Percentiles rank a stretch among this genome's conserved stretches.
phyloP scores from a whole-genome alignment of 1,284 basidiomycete genomes.

The Pseudomicrostroma phylloplanum region DNA sequence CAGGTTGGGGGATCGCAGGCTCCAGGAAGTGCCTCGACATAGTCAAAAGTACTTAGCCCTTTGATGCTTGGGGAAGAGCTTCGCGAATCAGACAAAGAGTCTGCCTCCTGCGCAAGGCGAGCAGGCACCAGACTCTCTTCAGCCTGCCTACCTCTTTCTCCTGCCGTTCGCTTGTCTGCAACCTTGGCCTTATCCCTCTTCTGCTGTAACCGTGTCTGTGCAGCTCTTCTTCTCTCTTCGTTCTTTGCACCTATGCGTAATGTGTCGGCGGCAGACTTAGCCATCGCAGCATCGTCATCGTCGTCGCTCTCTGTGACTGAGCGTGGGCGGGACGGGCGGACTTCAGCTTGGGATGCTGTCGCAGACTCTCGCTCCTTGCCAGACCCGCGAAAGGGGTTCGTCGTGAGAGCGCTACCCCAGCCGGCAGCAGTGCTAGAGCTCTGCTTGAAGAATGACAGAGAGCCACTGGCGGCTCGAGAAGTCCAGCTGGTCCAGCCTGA shows the following conservation, averaged over 20 bases:
- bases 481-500: not conserved
- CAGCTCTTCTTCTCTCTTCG: not conserved
- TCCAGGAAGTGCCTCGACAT: not conserved
- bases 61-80: constrained; percentile 26
- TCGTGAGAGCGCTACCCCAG: not conserved
- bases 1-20: not conserved
- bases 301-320: not conserved
- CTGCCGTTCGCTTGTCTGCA: not conserved
- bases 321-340: not conserved
- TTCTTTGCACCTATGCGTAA: constrained; percentile 2
- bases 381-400: not conserved
- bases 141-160: not conserved
- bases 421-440: not conserved
- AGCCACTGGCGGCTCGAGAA: not conserved
- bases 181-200: constrained; percentile 1
- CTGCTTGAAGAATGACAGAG: constrained; percentile 1
- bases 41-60: constrained; percentile 18
- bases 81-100: not conserved
- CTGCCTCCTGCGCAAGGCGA: not conserved
- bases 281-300: not conserved
- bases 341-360: not conserved
- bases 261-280: not conserved
- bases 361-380: not conserved
- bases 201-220: not conserved
- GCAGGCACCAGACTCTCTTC: not conserved